phyloP scores from a whole-genome alignment of 192 early-diverging fungal species.

The Backusella parvicylindrica region DNA sequence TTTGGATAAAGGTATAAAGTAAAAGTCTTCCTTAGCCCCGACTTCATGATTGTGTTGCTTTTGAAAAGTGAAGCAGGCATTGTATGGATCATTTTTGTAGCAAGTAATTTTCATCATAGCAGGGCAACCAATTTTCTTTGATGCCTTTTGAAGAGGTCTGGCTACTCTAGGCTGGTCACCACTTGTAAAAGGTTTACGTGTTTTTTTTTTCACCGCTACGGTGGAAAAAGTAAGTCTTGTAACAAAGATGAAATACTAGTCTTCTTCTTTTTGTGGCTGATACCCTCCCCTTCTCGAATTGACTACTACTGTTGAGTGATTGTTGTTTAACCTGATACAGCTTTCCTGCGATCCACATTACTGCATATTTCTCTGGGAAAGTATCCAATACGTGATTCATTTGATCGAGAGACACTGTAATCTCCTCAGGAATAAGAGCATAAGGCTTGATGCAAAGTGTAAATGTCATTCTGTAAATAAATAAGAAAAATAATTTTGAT shows the following conservation, averaged over 20 bases:
- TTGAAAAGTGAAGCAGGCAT: not conserved
- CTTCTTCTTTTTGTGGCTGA: not conserved
- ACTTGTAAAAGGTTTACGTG: not conserved
- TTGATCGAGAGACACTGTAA: not conserved
- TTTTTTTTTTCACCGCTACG: not conserved
- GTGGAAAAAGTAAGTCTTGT: not conserved
- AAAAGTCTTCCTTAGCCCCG: not conserved
- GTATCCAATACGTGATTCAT: not conserved
- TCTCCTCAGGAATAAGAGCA: not conserved
- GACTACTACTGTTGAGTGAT: not conserved
- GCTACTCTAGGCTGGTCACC: not conserved
- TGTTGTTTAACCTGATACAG: not conserved
- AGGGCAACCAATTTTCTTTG: not conserved
- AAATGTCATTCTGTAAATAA: too few species aligned
- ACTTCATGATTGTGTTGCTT: not conserved
- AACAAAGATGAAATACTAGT: not conserved
- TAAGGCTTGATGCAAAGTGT: slow-evolving; percentile 9
- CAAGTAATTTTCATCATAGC: not conserved
- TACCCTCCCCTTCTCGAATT: not conserved
- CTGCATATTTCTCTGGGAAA: not conserved
- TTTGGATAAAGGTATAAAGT: not conserved
- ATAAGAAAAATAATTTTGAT: too few species aligned
- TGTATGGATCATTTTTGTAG: too few species aligned
- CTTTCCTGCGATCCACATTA: too few species aligned
- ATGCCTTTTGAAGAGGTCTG: not conserved